Conservation (phyloP, 2,329 filamentous ascomycete species). For the Periconia sp. region DNA sequence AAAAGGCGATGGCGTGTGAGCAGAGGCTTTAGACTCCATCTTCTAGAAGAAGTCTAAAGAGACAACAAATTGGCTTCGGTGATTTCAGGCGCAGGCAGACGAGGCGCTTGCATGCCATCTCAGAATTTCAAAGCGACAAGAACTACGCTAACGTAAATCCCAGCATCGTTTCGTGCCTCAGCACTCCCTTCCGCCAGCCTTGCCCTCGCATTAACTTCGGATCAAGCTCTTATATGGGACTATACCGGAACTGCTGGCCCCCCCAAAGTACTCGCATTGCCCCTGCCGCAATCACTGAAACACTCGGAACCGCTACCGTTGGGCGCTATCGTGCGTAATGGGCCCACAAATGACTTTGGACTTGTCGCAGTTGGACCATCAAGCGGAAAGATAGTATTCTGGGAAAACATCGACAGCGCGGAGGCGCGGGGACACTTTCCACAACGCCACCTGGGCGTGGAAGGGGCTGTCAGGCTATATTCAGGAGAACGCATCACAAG, state of each 20-base stretch:
- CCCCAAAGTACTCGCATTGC: slow-evolving; percentile 76
- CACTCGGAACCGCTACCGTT: slow-evolving; percentile 77
- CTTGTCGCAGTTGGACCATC: slow-evolving; percentile 84
- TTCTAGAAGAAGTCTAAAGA: no score
- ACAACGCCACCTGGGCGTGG: slow-evolving; percentile 80
- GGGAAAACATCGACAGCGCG: slow-evolving; percentile 92
- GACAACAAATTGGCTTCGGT: no score
- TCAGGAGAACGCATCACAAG: slow-evolving; percentile 79
- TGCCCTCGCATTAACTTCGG: slow-evolving; percentile 79
- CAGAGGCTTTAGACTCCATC: no score
- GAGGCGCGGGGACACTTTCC: slow-evolving; percentile 83
- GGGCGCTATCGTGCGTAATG: slow-evolving; percentile 80
- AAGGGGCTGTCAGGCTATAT: slow-evolving; percentile 75
- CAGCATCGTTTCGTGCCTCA: slow-evolving; percentile 46
- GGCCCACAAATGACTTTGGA: slow-evolving; percentile 79
- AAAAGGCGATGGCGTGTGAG: background rate
- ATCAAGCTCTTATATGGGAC: slow-evolving; percentile 88
- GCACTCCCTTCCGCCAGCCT: slow-evolving; percentile 68
- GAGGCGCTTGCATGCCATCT: no score
- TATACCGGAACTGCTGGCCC: slow-evolving; percentile 72
- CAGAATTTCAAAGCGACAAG: no score
- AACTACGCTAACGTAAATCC: slow-evolving; percentile 26
- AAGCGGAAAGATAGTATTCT: slow-evolving; percentile 86
- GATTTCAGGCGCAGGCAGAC: no score
- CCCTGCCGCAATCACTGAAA: slow-evolving; percentile 75